Evolutionary conservation across 306 rosid species (phyloP), one percentile per base, ranked within the genome.

Genomic region (Casuarina cunninghamiana): DNA sequence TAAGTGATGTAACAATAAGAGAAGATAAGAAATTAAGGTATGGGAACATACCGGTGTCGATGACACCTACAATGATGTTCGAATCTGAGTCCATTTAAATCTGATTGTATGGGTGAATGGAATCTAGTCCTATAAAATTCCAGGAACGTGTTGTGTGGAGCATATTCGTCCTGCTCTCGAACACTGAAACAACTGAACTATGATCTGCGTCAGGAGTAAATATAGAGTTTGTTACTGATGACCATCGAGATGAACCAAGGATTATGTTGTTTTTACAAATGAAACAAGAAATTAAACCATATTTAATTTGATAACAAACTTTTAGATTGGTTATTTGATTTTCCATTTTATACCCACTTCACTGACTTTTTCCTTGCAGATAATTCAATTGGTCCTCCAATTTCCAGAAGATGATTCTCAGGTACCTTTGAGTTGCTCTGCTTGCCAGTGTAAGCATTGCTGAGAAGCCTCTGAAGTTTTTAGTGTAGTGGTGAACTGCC

Each of bases 381-480:
- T 10, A 48, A 26, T 26, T 26, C 32, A 26, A 26, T 26, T 26
- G 32, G 32, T 26, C 32, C 0, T 26, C 3, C n/a, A 77, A 58
- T 58, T 58, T 10, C 1, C 37, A 58, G 37, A 10, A 58, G 39
- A 58, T 58, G 3, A 58, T 16, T 55, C 49, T 21, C 78, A 65
- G 69, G 38, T 76, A 85, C 94, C 97, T 65, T 86, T 71, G 50
- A 91, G 85, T 73, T 86, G 83, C 53, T 77, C 67, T 72, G 90
- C 94, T 83, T 91, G 94, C 41, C 8, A 79, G 79, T 6, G 92
- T 89, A 72, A 91, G 86, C 88, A 76, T 85, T 71, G 91, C 90
- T 32, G 97, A 91, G 87, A 91, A 91, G 55, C 97, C 97, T 71
- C 74, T 83, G 49, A 91, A 89, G 80, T 86, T 89, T 82, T 85